Base-by-base conservation (phyloP, 2,329 filamentous ascomycete species). In the Ophiostoma sp. region DNA sequence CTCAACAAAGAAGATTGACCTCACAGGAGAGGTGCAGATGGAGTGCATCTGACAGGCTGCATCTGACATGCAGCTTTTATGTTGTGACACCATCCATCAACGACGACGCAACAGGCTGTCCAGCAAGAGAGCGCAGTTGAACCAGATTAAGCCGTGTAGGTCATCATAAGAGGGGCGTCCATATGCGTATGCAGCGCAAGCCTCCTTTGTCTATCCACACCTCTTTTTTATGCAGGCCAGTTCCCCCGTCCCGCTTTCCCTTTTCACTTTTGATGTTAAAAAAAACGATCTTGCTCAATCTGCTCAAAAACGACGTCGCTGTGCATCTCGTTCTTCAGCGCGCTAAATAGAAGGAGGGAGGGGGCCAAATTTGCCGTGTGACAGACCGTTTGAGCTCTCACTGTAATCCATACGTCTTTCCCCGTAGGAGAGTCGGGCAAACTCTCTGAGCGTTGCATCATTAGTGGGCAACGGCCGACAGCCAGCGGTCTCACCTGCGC, bases 401-500 rank as follows among this genome's bases (percentile, higher is more conserved):
- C 33, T 42, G 33, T 25, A 64, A 15, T 12, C n/a, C 3, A n/a
- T 6, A 39, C n/a, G 33, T 9, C 8, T 5, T 39, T 55, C 22
- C 22, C 59, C 33, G 45, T 19, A 19, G 42, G 25, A 36, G 48
- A 69, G 48, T 55, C 48, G 66, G 66, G 66, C 68, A 25, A 69
- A 69, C 68, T 69, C 6, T 69, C 31, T 25, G 50, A 15, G 6
- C 50, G 68, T 1, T 55, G 68, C 68, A 69, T 39, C n/a, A n/a
- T 48, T 42, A 61, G 52, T 57, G 52, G 59, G 25, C 25, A 45
- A 17, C 17, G 39, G 69, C 19, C 64, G 17, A 50, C 39, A 12
- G 42, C 17, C 64, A 66, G n/a, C 28, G 45, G 63, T 61, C 64
- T 52, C 63, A 70, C 71, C 71, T 73, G 71, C 71, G 71, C 71